These are phyloP conservation scores for Cryphonectria carpinicola DNA, from an alignment of 2,329 filamentous ascomycete species.

Conservation along the genomic window DNA sequence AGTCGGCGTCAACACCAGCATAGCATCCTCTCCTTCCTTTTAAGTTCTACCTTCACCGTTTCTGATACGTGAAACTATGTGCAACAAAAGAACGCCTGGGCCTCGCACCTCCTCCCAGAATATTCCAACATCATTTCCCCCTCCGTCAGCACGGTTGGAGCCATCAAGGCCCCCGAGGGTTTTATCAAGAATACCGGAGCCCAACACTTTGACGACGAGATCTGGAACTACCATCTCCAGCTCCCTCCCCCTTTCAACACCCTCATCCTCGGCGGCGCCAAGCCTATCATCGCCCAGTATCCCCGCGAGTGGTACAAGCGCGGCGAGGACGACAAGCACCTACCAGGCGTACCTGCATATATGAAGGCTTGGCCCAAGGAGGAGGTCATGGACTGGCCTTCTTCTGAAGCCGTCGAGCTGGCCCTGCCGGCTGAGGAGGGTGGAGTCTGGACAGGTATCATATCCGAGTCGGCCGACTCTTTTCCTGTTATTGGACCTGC, in stretches of 20 bases:
- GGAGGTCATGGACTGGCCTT: constrained; percentile 35
- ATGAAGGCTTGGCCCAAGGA: constrained; percentile 36
- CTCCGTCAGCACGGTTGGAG: constrained; percentile 32
- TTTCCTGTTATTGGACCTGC: constrained; percentile 37
- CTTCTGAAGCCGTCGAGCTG: constrained; percentile 31
- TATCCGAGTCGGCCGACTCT: constrained; percentile 26
- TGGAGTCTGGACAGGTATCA: constrained; percentile 37
- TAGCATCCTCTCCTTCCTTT: background rate
- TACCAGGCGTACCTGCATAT: constrained; percentile 36
- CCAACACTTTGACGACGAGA: constrained; percentile 37
- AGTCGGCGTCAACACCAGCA: background rate
- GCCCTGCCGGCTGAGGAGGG: constrained; percentile 31
- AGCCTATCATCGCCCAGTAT: constrained; percentile 34
- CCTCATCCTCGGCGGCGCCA: constrained; percentile 37
- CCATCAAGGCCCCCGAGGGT: constrained; percentile 37
- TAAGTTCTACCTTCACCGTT: too few species aligned
- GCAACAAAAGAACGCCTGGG: constrained; percentile 26
- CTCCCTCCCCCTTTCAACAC: constrained; percentile 38
- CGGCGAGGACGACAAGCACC: constrained; percentile 35
- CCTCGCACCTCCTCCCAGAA: constrained; percentile 29
- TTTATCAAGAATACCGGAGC: constrained; percentile 38
- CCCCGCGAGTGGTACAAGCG: constrained; percentile 33
- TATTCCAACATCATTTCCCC: constrained; percentile 28
- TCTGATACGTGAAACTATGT: background rate
- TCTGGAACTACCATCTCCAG: constrained; percentile 41